These are phyloP conservation scores for Penicillium coffeae DNA, from an alignment of 495 filamentous ascomycete genomes.

Conservation along the genomic window DNA sequence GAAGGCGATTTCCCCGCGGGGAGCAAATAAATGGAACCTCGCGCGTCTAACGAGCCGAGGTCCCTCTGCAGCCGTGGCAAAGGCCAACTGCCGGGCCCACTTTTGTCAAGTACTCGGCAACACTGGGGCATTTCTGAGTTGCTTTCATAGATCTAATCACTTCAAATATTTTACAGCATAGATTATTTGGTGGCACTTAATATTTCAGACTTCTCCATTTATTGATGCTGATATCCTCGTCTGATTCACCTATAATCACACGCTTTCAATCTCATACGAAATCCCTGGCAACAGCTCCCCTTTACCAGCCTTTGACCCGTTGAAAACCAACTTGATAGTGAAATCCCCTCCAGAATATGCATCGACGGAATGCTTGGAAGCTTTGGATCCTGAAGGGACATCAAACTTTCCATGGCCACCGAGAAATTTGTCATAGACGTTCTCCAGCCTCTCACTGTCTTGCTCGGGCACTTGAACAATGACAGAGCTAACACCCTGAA, in stretches of 20 bases:
- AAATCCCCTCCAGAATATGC: slow-evolving; percentile 4
- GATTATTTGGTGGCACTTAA: too few species aligned
- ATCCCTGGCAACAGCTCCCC: slow-evolving; percentile 17
- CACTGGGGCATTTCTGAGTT: too few species aligned
- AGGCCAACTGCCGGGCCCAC: too few species aligned
- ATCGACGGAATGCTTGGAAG: slow-evolving; percentile 3
- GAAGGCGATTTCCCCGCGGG: too few species aligned
- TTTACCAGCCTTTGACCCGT: slow-evolving; percentile 6
- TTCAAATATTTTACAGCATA: too few species aligned
- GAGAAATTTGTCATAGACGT: slow-evolving; percentile 10
- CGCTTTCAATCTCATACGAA: slow-evolving; percentile 7
- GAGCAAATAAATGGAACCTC: too few species aligned
- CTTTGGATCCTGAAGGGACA: slow-evolving; percentile 10
- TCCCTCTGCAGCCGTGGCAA: too few species aligned
- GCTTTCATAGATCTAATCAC: too few species aligned
- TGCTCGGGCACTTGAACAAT: slow-evolving; percentile 2
- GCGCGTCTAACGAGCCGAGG: too few species aligned
- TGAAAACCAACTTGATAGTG: slow-evolving; percentile 8
- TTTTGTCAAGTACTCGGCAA: too few species aligned
- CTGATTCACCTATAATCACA: background rate
- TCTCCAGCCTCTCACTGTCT: background rate
- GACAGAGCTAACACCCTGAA: slow-evolving; percentile 13
- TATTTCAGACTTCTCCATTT: too few species aligned
- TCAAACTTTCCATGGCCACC: slow-evolving; percentile 9
- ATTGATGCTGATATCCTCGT: too few species aligned